Percentiles rank a stretch among this genome's conserved stretches.
Evolutionary conservation across 345 rosid genomes (phyloP).

Genomic region (Gossypium ekmanianum): DNA sequence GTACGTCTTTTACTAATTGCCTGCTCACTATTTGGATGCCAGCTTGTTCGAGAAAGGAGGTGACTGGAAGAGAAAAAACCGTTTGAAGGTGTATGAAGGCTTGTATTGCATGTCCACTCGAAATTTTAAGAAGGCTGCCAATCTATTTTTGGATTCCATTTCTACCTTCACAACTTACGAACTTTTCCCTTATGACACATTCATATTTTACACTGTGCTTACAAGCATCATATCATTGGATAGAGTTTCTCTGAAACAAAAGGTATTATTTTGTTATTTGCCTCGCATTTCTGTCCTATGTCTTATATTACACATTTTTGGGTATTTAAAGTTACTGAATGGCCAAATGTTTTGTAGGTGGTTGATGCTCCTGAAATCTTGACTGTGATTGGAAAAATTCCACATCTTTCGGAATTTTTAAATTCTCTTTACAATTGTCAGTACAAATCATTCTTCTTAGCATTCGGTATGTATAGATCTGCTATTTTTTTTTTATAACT

Average conservation of each 20-base stretch:
- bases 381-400: constrained; percentile 92
- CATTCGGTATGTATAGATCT: constrained; percentile 53
- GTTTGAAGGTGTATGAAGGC: constrained; percentile 96
- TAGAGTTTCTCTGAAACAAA: constrained; percentile 93
- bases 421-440: constrained; percentile 89
- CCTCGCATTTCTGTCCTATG: background rate
- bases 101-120: constrained; percentile 86
- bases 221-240: constrained; percentile 92
- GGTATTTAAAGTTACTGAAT: background rate
- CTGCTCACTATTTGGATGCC: constrained; percentile 16
- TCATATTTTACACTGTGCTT: constrained; percentile 91
- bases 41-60: constrained; percentile 99
- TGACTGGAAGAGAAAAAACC: constrained; percentile 98
- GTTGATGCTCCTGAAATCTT: constrained; percentile 99
- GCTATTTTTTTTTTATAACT: background rate
- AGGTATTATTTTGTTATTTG: constrained; percentile 41
- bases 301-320: background rate
- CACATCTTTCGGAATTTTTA: constrained; percentile 79
- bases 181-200: constrained; percentile 87
- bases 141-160: constrained; percentile 85
- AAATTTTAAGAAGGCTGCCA: constrained; percentile 84
- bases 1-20: constrained; percentile 5
- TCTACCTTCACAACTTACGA: constrained; percentile 98
- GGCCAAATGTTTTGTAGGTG: constrained; percentile 48
- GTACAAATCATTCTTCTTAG: constrained; percentile 84